Base-by-base conservation (phyloP, 2,329 filamentous ascomycete species). In the Aspergillus candidus region DNA sequence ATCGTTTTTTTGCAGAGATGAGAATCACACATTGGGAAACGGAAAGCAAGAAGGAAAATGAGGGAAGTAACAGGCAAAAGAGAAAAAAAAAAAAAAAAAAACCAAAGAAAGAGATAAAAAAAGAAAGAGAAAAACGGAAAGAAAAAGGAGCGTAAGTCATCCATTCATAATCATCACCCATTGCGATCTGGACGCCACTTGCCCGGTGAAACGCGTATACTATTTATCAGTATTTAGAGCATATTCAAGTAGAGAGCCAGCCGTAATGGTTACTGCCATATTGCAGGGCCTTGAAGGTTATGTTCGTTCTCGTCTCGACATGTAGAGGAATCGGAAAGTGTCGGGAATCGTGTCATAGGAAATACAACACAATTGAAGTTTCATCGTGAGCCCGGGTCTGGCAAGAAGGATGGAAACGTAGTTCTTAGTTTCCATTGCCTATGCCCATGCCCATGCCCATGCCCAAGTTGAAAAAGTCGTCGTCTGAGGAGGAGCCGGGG, bases 381-480 rank as follows among this genome's bases (percentile, higher is more conserved):
- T 18, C 3, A 27, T 27, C 6, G 22, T 27, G 22, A 27, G 10
- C 22, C 2, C 22, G 22, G 22, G 8, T 10, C 8, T 10, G 6
- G 22, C 22, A 27, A 7, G 22, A 27, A 30, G 22, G 13, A 39
- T 12, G 8, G 3, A 12, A 14, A 39, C n/a, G 17, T 22, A 15
- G 11, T 31, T 11, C 22, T 17, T 47, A 11, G 22, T 35, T 40
- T 13, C 29, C 30, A 37, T 45, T 43, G 14, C 18, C 18, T 6
- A 18, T 18, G 18, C 18, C 18, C 18, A 18, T 18, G 18, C 44
- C 40, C 32, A 36, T 48, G 12, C 17, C 32, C 32, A 36, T 27
- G 4, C 43, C 36, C 6, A 17, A 32, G 17, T 44, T 40, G 37
- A 52, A 49, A 22, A 55, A 34, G 27, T 57, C 53, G 12, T 52